A percentile compares a stretch with the other conserved stretches of the same genome.
Conservation (phyloP, 2,329 filamentous ascomycete species). For the Volutella citrinella region DNA sequence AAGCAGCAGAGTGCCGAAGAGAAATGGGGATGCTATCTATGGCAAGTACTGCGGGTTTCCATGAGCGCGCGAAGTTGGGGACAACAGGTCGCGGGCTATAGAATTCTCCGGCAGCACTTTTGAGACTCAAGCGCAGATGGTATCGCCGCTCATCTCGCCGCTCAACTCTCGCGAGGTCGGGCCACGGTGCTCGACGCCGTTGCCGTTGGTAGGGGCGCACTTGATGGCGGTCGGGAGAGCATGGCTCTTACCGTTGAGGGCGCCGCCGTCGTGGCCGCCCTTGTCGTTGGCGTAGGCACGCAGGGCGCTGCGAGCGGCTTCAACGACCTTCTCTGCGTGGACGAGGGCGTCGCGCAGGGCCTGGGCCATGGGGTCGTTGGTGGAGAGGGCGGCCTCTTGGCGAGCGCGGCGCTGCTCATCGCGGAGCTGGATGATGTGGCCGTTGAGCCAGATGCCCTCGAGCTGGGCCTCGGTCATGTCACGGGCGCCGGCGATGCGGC, state of each 20-base stretch:
- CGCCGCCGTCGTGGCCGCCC: slow-evolving; percentile 5
- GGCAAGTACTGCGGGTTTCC: too few relatives aligned
- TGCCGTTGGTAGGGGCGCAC: slow-evolving; percentile 17
- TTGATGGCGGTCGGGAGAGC: slow-evolving; percentile 16
- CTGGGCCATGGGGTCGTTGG: slow-evolving; percentile 37
- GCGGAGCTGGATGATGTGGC: slow-evolving; percentile 56
- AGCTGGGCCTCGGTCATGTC: slow-evolving; percentile 55
- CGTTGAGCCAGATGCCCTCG: slow-evolving; percentile 58
- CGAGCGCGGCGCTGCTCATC: slow-evolving; percentile 33
- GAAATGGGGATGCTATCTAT: too few relatives aligned
- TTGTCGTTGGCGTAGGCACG: slow-evolving; percentile 31
- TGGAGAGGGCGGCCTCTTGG: slow-evolving; percentile 9
- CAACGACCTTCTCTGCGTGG: slow-evolving; percentile 46
- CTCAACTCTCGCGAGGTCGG: slow-evolving; percentile 53
- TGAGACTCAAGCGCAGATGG: slow-evolving; percentile 32
- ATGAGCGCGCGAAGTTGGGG: too few relatives aligned
- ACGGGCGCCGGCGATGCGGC: slow-evolving; percentile 60
- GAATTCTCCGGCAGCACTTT: too few relatives aligned
- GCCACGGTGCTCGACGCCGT: slow-evolving; percentile 36
- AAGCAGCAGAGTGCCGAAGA: too few relatives aligned
- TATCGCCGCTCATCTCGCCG: slow-evolving; percentile 63
- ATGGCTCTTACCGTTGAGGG: slow-evolving; percentile 15
- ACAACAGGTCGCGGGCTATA: too few relatives aligned
- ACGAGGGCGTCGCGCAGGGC: slow-evolving; percentile 42
- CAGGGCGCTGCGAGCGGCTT: slow-evolving; percentile 43